Base-by-base conservation (phyloP, 2,329 filamentous ascomycete species). In the Ophiostoma perfectum region DNA sequence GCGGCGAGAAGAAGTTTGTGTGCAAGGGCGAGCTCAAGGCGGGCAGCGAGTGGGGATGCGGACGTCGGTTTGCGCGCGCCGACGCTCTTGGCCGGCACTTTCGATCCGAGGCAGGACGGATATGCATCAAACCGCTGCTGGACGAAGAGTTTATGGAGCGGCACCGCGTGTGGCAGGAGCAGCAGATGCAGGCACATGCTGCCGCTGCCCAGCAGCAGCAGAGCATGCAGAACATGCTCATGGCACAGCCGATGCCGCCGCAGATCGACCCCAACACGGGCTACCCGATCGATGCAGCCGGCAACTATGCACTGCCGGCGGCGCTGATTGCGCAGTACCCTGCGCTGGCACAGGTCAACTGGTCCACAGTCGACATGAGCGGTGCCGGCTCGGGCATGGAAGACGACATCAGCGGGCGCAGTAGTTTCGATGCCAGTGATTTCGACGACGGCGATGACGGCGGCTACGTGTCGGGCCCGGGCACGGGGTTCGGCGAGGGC, bases 1-100 rank as follows among this genome's bases (percentile, higher is more conserved):
- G 92, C 0, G 95, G 95, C 58, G 95, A 99, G 80, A 99, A 98
- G 86, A 98, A 97, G 76, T 99, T 98, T 76, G 91, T 98, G 7
- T 99, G 95, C 80, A 93, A 92, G 73, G 95, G 95, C 67, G 91
- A 93, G 69, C 86, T 99, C 65, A 93, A 94, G 73, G 87, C 87
- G 1, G 88, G 89, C 64, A 89, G 89, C 5, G 87, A 90, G 72
- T 99, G 95, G 95, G 95, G 95, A 27, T 99, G 95, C 73, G 92
- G 92, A 3, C 86, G 95, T 70, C 87, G 93, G 9, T 99, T 99
- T 78, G 95, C 95, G 16, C 91, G 95, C 73, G 95, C 95, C 5
- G 95, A 99, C 80, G 95, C 95, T 5, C 83, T 99, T 1, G 95
- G 95, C 2, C 87, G 93, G 11, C 95, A 97, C 80, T 99, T 99